Conservation (phyloP, 305 asterid genomes). For the Fraxinus angustifolia region DNA sequence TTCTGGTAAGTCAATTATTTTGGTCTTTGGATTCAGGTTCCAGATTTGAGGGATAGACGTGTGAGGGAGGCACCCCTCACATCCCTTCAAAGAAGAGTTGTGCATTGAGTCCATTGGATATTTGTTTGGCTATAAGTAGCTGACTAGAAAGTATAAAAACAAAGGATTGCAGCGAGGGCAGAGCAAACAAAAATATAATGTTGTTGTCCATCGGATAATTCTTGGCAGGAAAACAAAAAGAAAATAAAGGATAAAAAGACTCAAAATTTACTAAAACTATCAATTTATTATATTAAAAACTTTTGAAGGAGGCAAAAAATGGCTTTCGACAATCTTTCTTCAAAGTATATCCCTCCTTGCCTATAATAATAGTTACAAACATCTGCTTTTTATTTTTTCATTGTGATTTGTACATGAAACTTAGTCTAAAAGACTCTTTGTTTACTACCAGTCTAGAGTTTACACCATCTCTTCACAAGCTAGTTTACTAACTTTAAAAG, state of each 20-base stretch:
- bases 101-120: background rate
- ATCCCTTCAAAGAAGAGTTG: background rate
- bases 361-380: background rate
- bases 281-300: background rate
- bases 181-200: background rate
- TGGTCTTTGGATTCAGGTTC: background rate
- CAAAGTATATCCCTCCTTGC: background rate
- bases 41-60: background rate
- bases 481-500: background rate
- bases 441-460: background rate
- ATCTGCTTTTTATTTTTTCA: background rate
- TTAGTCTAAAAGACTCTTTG: background rate
- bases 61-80: background rate
- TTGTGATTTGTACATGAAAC: background rate
- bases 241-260: background rate
- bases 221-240: background rate
- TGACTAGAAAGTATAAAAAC: background rate
- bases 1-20: background rate
- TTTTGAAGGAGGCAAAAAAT: background rate
- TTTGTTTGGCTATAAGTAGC: background rate
- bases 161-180: background rate
- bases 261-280: background rate
- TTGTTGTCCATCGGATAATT: background rate
- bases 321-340: background rate
- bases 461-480: background rate